Evolutionary conservation across 345 rosid species (phyloP), one percentile per base, ranked within the genome.

Genomic region (Isatis tinctoria): DNA sequence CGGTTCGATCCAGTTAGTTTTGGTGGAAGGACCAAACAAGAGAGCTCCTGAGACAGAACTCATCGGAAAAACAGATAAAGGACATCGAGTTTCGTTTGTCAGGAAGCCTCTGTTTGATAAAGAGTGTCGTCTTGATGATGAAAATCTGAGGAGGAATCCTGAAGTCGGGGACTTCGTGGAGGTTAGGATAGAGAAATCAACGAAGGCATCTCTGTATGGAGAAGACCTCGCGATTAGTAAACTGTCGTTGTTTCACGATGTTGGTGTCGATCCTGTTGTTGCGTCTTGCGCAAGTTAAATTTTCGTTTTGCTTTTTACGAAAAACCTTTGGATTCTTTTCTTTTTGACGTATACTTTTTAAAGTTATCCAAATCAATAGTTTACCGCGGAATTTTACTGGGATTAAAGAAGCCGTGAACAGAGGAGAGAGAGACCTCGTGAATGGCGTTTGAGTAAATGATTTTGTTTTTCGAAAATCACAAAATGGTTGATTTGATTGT

Each of bases 1-100:
- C 1, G 93, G 93, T 70, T 86, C 85, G 8, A 20, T 73, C 65
- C 98, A 90, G 62, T 87, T 94, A 10, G 90, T 87, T 26, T 74
- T 91, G 67, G 88, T 94, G 1, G 98, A 94, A 86, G 97, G 98
- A 65, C 95, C 93, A 33, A 94, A 90, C 81, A 90, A 81, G 81
- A 85, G 93, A 85, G 95, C 95, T 70, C 98, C 96, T 4, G 90
- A 86, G 44, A 86, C 88, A 8, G 96, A 94, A 71, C 90, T 94
- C 14, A 86, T 90, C 0, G 98, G 97, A 28, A 94, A 88, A 84
- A 94, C 85, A 8, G 97, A 94, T 60, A 83, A 93, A 83, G 92
- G 92, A 27, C 98, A 91, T 41, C 62, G 90, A 70, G 93, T 94
- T 58, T 77, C 85, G 56, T 94, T 94, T 58, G 45, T 72, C 3